Evolutionary conservation across 2,329 filamentous ascomycete genomes (phyloP), one percentile per base, ranked within the genome.

Genomic region (Cytospora leucostoma): DNA sequence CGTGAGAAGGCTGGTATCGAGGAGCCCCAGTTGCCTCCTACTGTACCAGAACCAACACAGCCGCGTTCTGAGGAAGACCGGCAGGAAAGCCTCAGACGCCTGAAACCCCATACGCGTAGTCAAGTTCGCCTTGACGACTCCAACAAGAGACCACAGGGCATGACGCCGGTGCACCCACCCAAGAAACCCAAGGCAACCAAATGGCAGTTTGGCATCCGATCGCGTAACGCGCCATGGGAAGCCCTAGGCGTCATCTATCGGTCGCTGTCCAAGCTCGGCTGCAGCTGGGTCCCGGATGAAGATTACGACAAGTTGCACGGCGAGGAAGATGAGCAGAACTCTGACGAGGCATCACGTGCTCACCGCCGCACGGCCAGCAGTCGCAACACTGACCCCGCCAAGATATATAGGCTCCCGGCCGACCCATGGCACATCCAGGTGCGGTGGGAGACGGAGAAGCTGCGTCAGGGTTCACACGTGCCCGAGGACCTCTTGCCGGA

Each of bases 131-230:
- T 92, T 3, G 89, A 94, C 67, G 88, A 84, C 71, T 82, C 76
- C 62, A 84, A 72, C 72, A 84, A 78, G 67, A 81, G 85, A 44
- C 86, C 86, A 4, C 84, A 87, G 63, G 81, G 82, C 21, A 82
- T 89, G 78, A 89, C 86, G 2, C 86, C 85, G 0, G 83, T 88
- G 55, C 77, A 81, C 58, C 85, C 87, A 2, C 75, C 80, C 4
- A 92, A 91, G 79, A 93, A 91, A 74, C 78, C 82, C 6, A 93
- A 91, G 72, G 90, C 90, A 1, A 91, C 93, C 17, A 92, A 94
- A 68, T 99, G 95, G 95, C 95, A 99, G 74, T 99, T 99, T 73
- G 95, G 95, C 62, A 99, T 99, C 66, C 87, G 95, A 44, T 97
- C 92, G 53, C 88, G 95, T 56, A 99, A 98, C 72, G 90, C 92